phyloP scores from a whole-genome alignment of 768 basidiomycete species.

The Mycena amicta region DNA sequence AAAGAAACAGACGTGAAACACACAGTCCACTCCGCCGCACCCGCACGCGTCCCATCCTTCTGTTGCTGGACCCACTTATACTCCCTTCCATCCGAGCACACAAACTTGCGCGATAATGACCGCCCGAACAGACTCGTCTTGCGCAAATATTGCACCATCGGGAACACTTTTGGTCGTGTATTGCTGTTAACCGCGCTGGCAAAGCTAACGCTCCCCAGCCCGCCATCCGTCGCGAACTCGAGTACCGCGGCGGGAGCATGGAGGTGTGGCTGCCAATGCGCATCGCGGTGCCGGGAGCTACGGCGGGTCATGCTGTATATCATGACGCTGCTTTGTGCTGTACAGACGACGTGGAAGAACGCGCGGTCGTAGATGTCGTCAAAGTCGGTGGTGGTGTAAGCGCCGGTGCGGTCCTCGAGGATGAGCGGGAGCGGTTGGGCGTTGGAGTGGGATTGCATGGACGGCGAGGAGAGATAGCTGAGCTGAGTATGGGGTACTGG shows the following conservation, averaged over 20 bases:
- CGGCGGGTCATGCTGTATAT: slow-evolving; percentile 71
- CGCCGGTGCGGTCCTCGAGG: slow-evolving; percentile 70
- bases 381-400: slow-evolving; percentile 59
- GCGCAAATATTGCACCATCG: slow-evolving; percentile 66
- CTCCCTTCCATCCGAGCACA: slow-evolving; percentile 67
- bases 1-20: too few species aligned
- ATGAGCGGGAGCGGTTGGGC: slow-evolving; percentile 49
- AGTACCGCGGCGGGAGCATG: slow-evolving; percentile 58
- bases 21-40: slow-evolving; percentile 85
- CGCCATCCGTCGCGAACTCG: slow-evolving; percentile 59
- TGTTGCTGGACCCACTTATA: slow-evolving; percentile 59
- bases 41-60: too few species aligned
- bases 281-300: slow-evolving; percentile 58
- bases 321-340: slow-evolving; percentile 50
- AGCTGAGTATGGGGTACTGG: background rate
- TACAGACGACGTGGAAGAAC: slow-evolving; percentile 63
- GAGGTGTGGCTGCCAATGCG: slow-evolving; percentile 45
- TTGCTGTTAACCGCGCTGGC: slow-evolving; percentile 38
- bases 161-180: slow-evolving; percentile 41
- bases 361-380: slow-evolving; percentile 80
- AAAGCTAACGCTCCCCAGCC: slow-evolving; percentile 64
- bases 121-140: slow-evolving; percentile 67
- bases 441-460: background rate
- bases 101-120: slow-evolving; percentile 72
- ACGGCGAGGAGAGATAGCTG: background rate